Conservation (phyloP, 371 early-diverging fungal species). For the Actinomortierella wolfii region DNA sequence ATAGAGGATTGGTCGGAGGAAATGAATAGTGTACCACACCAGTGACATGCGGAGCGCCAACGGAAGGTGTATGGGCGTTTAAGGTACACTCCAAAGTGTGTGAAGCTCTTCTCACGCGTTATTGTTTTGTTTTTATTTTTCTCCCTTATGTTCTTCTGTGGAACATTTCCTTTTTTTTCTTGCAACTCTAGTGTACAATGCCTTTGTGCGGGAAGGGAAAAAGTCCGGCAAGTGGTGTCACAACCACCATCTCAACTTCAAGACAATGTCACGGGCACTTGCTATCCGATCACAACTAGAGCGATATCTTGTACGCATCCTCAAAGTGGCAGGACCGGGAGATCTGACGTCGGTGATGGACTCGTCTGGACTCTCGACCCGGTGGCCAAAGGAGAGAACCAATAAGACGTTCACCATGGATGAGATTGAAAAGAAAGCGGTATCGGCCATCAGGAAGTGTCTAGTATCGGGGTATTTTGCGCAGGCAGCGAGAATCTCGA, state of each 20-base stretch:
- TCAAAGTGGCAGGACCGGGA: constrained; percentile 6
- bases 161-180: no score
- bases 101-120: no score
- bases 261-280: constrained; percentile 70
- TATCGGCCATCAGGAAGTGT: constrained; percentile 64
- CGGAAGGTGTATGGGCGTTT: no score
- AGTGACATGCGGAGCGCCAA: no score
- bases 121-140: no score
- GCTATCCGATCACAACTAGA: constrained; percentile 73
- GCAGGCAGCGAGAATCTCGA: constrained; percentile 73
- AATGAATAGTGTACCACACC: no score
- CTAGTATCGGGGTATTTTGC: constrained; percentile 78
- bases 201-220: constrained; percentile 66
- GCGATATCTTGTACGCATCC: constrained; percentile 59
- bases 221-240: constrained; percentile 79
- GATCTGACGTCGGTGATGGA: constrained; percentile 54
- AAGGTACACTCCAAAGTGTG: no score
- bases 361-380: constrained; percentile 40
- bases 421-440: no score
- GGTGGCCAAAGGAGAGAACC: constrained; percentile 20
- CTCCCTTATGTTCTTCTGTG: no score
- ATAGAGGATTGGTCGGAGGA: not conserved
- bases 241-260: constrained; percentile 73
- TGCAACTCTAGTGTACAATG: constrained; percentile 65
- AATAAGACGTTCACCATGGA: constrained; percentile 43